A percentile compares a stretch with the other conserved stretches of the same genome.
These are phyloP conservation scores for Scutellaria minor DNA, from an alignment of 257 asterid genomes.

Conservation along the genomic window DNA sequence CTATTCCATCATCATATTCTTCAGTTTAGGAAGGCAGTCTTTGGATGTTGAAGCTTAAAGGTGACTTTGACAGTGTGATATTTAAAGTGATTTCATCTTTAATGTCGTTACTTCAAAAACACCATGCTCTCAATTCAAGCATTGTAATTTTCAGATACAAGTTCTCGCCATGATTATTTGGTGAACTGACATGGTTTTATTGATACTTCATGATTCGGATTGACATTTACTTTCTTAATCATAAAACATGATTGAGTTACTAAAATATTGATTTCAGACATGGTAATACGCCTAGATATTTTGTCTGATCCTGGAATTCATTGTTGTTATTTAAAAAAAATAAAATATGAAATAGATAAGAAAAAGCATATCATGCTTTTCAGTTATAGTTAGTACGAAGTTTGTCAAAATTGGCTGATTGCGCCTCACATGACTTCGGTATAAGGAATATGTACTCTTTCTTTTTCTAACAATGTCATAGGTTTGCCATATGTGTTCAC, in stretches of 20 bases:
- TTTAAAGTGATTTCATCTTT: not conserved
- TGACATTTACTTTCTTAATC: not conserved
- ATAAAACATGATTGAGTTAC: not conserved
- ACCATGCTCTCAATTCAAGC: not conserved
- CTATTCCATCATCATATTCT: not conserved
- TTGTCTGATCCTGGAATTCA: not conserved
- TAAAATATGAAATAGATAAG: not conserved
- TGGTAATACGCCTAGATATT: not conserved
- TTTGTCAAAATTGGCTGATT: not conserved
- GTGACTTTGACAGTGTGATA: not conserved
- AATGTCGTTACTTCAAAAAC: no score
- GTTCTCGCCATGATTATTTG: no score
- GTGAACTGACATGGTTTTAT: not conserved
- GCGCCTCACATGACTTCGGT: not conserved
- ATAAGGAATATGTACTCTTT: not conserved
- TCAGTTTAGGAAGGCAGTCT: not conserved
- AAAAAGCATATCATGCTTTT: not conserved
- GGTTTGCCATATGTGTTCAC: constrained; percentile 12
- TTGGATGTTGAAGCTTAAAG: not conserved
- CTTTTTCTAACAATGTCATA: constrained; percentile 18
- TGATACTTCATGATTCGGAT: not conserved
- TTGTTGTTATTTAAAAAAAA: not conserved
- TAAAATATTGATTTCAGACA: not conserved
- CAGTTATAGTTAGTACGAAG: constrained; percentile 8
- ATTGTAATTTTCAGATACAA: not conserved